Conservation (phyloP, 148 eudicot species). For the Agrostemma githago region DNA sequence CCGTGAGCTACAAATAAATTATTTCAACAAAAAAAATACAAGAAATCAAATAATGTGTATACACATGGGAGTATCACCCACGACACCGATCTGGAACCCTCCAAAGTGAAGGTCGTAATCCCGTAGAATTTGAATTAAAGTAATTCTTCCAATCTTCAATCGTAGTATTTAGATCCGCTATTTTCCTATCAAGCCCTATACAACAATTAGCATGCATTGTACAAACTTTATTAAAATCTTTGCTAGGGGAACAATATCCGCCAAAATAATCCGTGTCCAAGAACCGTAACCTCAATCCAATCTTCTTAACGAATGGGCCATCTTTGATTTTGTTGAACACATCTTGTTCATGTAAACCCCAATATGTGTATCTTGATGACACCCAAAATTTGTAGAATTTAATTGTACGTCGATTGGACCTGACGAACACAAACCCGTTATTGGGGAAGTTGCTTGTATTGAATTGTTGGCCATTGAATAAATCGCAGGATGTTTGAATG, state of each 20-base stretch:
- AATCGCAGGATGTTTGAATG: constrained; percentile 63
- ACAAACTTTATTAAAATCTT: constrained; percentile 45
- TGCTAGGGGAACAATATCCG: constrained; percentile 57
- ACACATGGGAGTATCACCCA: neutral
- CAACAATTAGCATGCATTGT: constrained; percentile 85
- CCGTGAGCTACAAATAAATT: neutral
- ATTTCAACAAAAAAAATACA: neutral
- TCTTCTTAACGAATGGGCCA: constrained; percentile 22
- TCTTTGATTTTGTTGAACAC: constrained; percentile 44
- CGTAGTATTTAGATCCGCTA: constrained; percentile 40
- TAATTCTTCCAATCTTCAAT: constrained; percentile 57
- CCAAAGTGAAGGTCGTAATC: constrained; percentile 30
- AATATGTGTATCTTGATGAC: constrained; percentile 29
- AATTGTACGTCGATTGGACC: constrained; percentile 40
- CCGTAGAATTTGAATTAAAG: constrained; percentile 18
- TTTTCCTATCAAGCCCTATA: constrained; percentile 40
- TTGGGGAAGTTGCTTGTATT: constrained; percentile 39
- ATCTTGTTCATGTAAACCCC: constrained; percentile 47
- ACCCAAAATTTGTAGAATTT: constrained; percentile 49
- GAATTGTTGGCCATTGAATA: constrained; percentile 24
- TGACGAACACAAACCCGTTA: constrained; percentile 47
- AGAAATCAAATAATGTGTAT: neutral
- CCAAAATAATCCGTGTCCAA: constrained; percentile 50
- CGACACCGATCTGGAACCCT: constrained; percentile 40
- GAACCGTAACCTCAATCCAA: constrained; percentile 41